Conservation (phyloP, 441 rosid species). For the Adansonia rubrostipa region DNA sequence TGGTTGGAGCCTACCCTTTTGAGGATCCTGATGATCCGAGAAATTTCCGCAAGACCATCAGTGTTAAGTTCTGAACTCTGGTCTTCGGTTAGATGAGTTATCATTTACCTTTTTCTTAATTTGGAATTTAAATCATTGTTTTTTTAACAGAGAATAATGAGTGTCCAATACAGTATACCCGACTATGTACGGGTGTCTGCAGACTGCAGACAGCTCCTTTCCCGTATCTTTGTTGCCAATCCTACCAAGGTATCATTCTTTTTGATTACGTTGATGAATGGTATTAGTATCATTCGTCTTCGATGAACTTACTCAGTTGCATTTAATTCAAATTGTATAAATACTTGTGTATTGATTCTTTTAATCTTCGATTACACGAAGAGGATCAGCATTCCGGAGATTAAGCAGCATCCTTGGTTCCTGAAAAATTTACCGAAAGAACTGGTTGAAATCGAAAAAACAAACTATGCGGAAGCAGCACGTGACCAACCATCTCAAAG, state of each 20-base stretch:
- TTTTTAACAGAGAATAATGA: slow-evolving; percentile 58
- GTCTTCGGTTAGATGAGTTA: not conserved
- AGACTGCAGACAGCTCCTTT: slow-evolving; percentile 63
- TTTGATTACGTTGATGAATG: no score
- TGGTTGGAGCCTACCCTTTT: slow-evolving; percentile 73
- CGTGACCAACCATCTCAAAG: slow-evolving; percentile 53
- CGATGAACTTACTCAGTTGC: not conserved
- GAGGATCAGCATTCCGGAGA: slow-evolving; percentile 69
- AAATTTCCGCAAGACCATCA: slow-evolving; percentile 71
- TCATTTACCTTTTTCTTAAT: not conserved
- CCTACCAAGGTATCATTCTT: slow-evolving; percentile 51
- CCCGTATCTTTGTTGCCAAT: slow-evolving; percentile 64
- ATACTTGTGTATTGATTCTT: slow-evolving; percentile 10
- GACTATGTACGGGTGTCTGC: slow-evolving; percentile 66
- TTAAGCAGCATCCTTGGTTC: slow-evolving; percentile 72
- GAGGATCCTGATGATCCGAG: slow-evolving; percentile 77
- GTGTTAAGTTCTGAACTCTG: slow-evolving; percentile 43
- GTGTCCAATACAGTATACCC: slow-evolving; percentile 62
- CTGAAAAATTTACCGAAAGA: slow-evolving; percentile 63
- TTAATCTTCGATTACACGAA: slow-evolving; percentile 26
- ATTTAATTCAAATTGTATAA: not conserved
- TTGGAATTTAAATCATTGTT: not conserved
- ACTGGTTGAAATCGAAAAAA: slow-evolving; percentile 57
- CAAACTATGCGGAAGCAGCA: slow-evolving; percentile 36
- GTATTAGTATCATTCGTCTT: not conserved